Base-by-base conservation (phyloP, 305 asterid species). In the Rubia peregrina region DNA sequence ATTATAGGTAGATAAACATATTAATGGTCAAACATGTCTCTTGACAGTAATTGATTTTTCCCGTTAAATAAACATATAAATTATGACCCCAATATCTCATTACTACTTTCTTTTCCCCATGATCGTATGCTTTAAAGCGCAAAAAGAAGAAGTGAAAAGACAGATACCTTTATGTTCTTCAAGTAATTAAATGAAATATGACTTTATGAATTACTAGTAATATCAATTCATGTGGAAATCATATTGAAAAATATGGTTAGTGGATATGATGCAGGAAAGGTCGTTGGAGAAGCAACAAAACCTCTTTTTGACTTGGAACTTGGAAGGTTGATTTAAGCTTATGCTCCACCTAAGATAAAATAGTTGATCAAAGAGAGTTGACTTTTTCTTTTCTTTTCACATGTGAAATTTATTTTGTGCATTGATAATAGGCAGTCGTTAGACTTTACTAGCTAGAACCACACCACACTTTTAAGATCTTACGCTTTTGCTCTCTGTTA, bases 281-380 rank as follows among this genome's bases (percentile, higher is more conserved):
- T 67, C 55, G 17, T 70, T 73, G 67, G 78, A 75, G 63, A 12
- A 49, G 67, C 72, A 73, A 41, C 70, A 48, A 55, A 68, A 82
- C 89, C 89, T 81, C 66, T 75, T 75, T 73, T 69, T 84, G 76
- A 73, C 75, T 61, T 61, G 67, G 24, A 24, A 30, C 26, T 71
- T 59, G 60, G 24, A 24, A 30, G 30, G 68, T 59, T 42, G 22
- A 36, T n/a, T n/a, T n/a, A 57, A 1, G 16, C 5, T 33, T 1
- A 33, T 33, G 38, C 38, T 33, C 38, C 38, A 3, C 38, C 3
- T 6, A 22, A 40, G 69, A 63, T 9, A 41, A 9, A 64, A 4
- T 62, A 33, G 9, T 60, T 60, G 24, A 60, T 21, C 0, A 57
- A 21, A 57, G 36, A 14, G 17, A 24, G 61, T 59, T 51, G 59